A percentile compares a stretch with the other conserved stretches of the same genome.
Conservation (phyloP, 2,329 filamentous ascomycete genomes). For the Colletotrichum cuscutae region DNA sequence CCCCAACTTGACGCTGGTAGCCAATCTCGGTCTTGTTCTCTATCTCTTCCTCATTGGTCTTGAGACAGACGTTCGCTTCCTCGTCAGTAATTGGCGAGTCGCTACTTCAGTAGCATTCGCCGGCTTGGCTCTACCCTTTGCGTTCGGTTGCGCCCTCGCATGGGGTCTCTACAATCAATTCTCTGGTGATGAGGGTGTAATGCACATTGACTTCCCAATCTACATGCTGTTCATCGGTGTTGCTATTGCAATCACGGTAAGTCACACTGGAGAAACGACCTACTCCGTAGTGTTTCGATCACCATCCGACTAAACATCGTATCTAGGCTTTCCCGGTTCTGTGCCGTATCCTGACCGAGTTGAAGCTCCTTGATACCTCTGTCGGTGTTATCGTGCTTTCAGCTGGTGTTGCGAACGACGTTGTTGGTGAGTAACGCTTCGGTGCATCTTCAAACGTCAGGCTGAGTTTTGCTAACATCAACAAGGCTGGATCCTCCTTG, state of each 20-base stretch:
- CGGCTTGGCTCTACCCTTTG: conserved; percentile 87
- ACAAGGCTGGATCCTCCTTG: conserved; percentile 81
- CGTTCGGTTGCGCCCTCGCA: conserved; percentile 81
- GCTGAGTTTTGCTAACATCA: conserved; percentile 63
- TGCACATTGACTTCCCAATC: conserved; percentile 59
- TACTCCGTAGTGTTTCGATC: no score
- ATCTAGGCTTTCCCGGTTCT: conserved; percentile 80
- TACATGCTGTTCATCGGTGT: conserved; percentile 86
- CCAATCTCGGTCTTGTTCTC: conserved; percentile 84
- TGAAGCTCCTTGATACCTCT: conserved; percentile 84
- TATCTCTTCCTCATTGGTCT: conserved; percentile 90
- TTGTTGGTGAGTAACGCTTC: conserved; percentile 48
- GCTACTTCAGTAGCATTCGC: conserved; percentile 81
- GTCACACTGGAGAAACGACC: not conserved
- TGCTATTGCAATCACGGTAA: conserved; percentile 84
- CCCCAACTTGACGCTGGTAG: conserved; percentile 79
- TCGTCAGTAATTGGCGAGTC: conserved; percentile 82
- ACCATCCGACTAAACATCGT: not conserved
- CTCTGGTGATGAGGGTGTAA: conserved; percentile 51
- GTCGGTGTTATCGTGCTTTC: conserved; percentile 91
- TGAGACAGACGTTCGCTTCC: conserved; percentile 84
- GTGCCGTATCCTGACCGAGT: conserved; percentile 90
- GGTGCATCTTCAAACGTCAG: conserved; percentile 67
- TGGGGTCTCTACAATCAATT: conserved; percentile 85
- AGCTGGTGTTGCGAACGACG: conserved; percentile 93